phyloP scores from a whole-genome alignment of 768 basidiomycete species.

The Cystobasidium tubakii region DNA sequence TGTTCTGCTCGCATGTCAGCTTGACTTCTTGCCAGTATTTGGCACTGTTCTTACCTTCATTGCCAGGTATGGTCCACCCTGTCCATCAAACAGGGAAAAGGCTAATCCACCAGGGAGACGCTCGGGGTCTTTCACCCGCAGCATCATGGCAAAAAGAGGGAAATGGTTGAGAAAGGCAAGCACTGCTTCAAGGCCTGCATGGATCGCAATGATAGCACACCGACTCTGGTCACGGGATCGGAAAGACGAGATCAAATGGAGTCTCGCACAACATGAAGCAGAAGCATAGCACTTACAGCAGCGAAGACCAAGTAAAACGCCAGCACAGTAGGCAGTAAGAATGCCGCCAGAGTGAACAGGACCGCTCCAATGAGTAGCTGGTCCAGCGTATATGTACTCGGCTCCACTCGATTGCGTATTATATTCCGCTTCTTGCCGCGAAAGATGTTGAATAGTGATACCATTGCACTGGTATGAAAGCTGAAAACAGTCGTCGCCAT shows the following conservation, averaged over 20 bases:
- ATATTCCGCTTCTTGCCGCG: slow-evolving; percentile 85
- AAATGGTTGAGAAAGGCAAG: slow-evolving; percentile 84
- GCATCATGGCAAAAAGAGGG: slow-evolving; percentile 78
- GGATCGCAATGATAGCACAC: slow-evolving; percentile 57
- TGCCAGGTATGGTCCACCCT: neutral
- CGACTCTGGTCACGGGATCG: slow-evolving; percentile 52
- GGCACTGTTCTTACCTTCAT: slow-evolving; percentile 13
- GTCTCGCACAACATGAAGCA: no score
- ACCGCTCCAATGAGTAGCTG: slow-evolving; percentile 92
- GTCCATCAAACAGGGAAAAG: neutral
- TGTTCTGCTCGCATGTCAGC: slow-evolving; percentile 31
- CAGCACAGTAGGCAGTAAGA: slow-evolving; percentile 75
- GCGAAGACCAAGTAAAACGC: slow-evolving; percentile 82
- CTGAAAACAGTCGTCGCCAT: slow-evolving; percentile 61
- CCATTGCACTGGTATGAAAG: slow-evolving; percentile 57
- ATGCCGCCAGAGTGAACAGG: slow-evolving; percentile 71
- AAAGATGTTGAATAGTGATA: slow-evolving; percentile 81
- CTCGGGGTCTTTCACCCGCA: slow-evolving; percentile 74
- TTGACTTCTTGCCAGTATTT: no score
- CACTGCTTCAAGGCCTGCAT: slow-evolving; percentile 61
- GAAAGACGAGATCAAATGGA: neutral
- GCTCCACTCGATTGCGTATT: slow-evolving; percentile 77
- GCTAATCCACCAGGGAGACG: slow-evolving; percentile 65
- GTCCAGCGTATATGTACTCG: slow-evolving; percentile 85
- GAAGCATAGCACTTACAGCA: slow-evolving; percentile 56